Evolutionary conservation across 345 rosid genomes (phyloP), one percentile per base, ranked within the genome.

Genomic region (Camelina neglecta): DNA sequence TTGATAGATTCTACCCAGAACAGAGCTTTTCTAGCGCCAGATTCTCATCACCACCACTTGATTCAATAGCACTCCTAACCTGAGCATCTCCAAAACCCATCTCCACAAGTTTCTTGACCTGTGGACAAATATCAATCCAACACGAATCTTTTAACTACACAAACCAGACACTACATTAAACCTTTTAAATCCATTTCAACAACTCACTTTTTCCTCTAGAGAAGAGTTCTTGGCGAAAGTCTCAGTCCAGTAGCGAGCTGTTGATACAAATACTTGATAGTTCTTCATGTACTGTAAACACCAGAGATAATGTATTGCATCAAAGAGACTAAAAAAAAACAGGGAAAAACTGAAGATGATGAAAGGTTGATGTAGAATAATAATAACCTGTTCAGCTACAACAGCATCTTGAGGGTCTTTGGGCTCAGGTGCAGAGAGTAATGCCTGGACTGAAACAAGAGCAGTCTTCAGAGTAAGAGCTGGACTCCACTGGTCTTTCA

Each of bases 401-500:
- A 96, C 96, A 61, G 98, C 99, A 85, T 96, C 99, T 83, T 96
- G 98, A 76, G 99, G 99, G 62, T 93, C 99, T 77, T 88, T 92
- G 11, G 99, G 97, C 77, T 90, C 88, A 48, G 99, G 98, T 48
- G 98, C 87, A 73, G 99, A 91, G 16, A 96, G 88, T 53, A 96
- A 81, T 38, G 99, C 99, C 83, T 96, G 98, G 69, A 96, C 67
- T 42, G 99, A 96, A 71, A 93, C 94, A 72, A 96, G 97, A 16
- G 99, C 98, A 4, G 99, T 96, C 87, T 96, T 96, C 69, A 96
- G 69, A 60, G 99, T 96, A 62, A 96, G 93, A 51, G 99, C 99
- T 4, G 99, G 99, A 83, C 99, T 96, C 99, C 99, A 96, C 47
- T 96, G 99, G 65, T 93, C 99, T 83, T 93, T 93, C 87, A 96